These are phyloP conservation scores for Thalia dealbata DNA, from an alignment of 176 grass and related monocot genomes.

Conservation along the genomic window DNA sequence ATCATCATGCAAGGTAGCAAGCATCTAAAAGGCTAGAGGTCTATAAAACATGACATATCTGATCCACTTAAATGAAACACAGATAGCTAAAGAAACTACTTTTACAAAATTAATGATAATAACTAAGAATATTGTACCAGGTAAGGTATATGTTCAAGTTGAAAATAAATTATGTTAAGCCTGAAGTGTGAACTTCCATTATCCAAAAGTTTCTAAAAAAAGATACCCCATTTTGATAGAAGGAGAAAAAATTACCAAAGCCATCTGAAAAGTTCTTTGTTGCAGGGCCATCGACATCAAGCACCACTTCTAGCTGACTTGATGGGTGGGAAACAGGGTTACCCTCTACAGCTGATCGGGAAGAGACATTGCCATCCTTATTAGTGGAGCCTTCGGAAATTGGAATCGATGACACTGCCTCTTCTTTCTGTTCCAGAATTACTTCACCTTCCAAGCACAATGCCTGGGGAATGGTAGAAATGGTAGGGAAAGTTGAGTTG, in stretches of 20 bases:
- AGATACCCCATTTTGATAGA: neutral
- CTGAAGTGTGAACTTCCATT: neutral
- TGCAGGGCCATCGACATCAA: neutral
- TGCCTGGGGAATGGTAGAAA: neutral
- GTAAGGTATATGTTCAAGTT: neutral
- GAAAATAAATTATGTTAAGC: neutral
- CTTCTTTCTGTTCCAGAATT: neutral
- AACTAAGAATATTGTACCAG: neutral
- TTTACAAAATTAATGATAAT: neutral
- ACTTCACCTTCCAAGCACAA: neutral
- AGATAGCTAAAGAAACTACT: neutral
- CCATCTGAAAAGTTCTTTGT: neutral
- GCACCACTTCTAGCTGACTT: neutral
- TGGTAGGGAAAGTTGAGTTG: neutral
- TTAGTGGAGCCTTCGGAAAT: neutral
- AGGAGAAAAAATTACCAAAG: neutral
- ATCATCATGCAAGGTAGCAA: neutral
- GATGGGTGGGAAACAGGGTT: neutral
- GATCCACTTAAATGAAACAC: neutral
- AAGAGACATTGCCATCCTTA: neutral
- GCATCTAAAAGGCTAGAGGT: neutral
- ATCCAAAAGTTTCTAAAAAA: neutral
- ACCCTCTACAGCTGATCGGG: neutral
- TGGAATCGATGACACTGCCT: slow-evolving; percentile 3
- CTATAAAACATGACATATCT: neutral